These are phyloP conservation scores for Talaromyces wortmannii DNA, from an alignment of 495 filamentous ascomycete genomes.

Conservation along the genomic window DNA sequence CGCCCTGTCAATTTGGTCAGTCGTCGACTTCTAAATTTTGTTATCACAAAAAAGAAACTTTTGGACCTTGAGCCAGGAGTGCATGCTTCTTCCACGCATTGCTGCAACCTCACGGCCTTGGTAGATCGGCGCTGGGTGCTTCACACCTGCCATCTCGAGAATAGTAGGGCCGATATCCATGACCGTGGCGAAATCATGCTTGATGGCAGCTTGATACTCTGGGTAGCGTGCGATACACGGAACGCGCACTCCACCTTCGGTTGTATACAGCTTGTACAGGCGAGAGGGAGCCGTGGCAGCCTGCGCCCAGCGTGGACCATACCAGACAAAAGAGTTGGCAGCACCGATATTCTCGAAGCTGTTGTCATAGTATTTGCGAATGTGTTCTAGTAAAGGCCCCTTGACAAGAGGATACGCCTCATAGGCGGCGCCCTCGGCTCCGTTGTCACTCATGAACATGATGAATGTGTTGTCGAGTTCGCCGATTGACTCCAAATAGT, in stretches of 20 bases:
- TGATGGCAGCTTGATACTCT: slow-evolving; percentile 15
- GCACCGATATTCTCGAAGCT: slow-evolving; percentile 42
- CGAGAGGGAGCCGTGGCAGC: slow-evolving; percentile 46
- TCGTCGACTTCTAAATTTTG: too few species aligned
- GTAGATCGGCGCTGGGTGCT: slow-evolving; percentile 37
- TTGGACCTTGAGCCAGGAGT: too few species aligned
- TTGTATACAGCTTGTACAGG: slow-evolving; percentile 41
- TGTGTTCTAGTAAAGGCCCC: slow-evolving; percentile 24
- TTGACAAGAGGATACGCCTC: slow-evolving; percentile 27
- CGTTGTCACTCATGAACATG: slow-evolving; percentile 47
- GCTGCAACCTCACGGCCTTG: slow-evolving; percentile 31
- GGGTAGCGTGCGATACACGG: slow-evolving; percentile 36
- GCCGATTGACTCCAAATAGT: slow-evolving; percentile 37
- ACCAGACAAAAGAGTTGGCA: slow-evolving; percentile 45
- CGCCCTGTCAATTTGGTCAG: too few species aligned
- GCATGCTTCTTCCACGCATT: slow-evolving; percentile 26
- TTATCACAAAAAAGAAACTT: too few species aligned
- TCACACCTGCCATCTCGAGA: slow-evolving; percentile 40
- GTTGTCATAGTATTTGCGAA: slow-evolving; percentile 48
- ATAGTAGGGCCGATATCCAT: slow-evolving; percentile 44
- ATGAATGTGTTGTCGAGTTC: slow-evolving; percentile 48
- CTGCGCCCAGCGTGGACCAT: slow-evolving; percentile 46
- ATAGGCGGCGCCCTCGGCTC: slow-evolving; percentile 33
- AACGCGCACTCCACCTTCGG: slow-evolving; percentile 43
- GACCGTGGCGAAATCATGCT: slow-evolving; percentile 35